Base-by-base conservation (phyloP, 139 green algal species). In the Picocystis salinarum region DNA sequence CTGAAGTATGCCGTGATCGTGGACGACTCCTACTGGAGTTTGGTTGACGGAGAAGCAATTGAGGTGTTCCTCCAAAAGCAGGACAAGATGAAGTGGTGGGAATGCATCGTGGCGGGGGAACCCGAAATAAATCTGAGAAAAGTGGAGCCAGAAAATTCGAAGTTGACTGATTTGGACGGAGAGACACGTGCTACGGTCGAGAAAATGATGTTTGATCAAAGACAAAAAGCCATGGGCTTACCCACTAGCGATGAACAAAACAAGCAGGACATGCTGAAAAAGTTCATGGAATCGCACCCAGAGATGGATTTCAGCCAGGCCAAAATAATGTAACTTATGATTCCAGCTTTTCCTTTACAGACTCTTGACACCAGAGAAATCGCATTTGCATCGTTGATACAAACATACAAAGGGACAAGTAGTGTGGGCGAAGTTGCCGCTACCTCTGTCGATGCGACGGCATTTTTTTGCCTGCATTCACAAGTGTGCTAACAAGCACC, bases 161-260 rank as follows among this genome's bases (percentile, higher is more conserved):
- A 94, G 65, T 69, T 99, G 24, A 34, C 17, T 5, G 88, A 97
- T 48, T 64, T 99, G 34, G 88, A 99, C 48, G 48, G 60, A 1
- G 85, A 95, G 46, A 96, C 83, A 28, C 57, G 88, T 3, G 51
- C 72, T 19, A 93, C 81, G 0, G 83, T 93, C 39, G 83, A 93
- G 60, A 93, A 92, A 58, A 81, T 83, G 74, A 81, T 81, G 68
- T 95, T 82, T 63, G 89, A 99, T 58, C 84, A 96, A 58, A 68
- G 78, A 17, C 89, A 96, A 66, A 95, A 95, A 62, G 61, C 70
- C 5, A 62, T 93, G 70, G 88, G 88, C 6, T 66, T 84, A 48
- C 88, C 88, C 19, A 92, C 83, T 12, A 82, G 62, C 27, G 88
- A 98, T 18, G 88, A 96, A 61, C 49, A 79, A 52, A 52, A 78